phyloP scores from a whole-genome alignment of 306 rosid genomes.

The Alnus glutinosa region DNA sequence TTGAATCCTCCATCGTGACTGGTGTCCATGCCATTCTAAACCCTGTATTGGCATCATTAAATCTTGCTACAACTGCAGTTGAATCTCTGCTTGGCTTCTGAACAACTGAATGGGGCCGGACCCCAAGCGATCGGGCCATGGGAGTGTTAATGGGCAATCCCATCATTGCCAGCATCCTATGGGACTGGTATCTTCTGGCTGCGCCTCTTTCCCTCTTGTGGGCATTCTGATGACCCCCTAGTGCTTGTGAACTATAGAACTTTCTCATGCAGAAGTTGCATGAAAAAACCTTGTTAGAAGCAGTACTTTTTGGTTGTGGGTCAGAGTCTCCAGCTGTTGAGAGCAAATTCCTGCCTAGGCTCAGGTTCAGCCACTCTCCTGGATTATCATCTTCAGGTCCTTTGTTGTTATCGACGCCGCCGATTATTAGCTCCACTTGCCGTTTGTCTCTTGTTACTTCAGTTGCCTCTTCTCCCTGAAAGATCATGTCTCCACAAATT shows the following conservation, averaged over 20 bases:
- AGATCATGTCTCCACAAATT: slow-evolving; percentile 33
- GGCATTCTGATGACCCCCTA: slow-evolving; percentile 97
- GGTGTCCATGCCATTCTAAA: slow-evolving; percentile 49
- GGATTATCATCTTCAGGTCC: slow-evolving; percentile 44
- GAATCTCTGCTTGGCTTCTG: slow-evolving; percentile 67
- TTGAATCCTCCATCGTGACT: slow-evolving; percentile 49
- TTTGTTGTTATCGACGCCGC: slow-evolving; percentile 28
- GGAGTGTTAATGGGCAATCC: slow-evolving; percentile 51
- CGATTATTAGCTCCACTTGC: slow-evolving; percentile 25
- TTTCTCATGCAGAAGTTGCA: slow-evolving; percentile 97
- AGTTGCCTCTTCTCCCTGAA: slow-evolving; percentile 35
- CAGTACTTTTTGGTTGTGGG: slow-evolving; percentile 39
- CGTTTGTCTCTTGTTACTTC: slow-evolving; percentile 32
- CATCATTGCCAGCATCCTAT: slow-evolving; percentile 67
- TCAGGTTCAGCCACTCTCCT: slow-evolving; percentile 80
- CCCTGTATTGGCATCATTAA: slow-evolving; percentile 56
- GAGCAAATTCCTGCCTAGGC: slow-evolving; percentile 57
- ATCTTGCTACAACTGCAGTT: slow-evolving; percentile 47
- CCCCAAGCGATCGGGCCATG: slow-evolving; percentile 59
- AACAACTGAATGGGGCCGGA: slow-evolving; percentile 77
- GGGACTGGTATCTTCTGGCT: slow-evolving; percentile 80
- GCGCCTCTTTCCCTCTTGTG: slow-evolving; percentile 97
- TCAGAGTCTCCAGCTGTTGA: slow-evolving; percentile 48
- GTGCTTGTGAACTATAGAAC: slow-evolving; percentile 90
- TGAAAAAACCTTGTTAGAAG: slow-evolving; percentile 64